Conservation (phyloP, 331 rosid species). For the Rhamnella rubrinervis region DNA sequence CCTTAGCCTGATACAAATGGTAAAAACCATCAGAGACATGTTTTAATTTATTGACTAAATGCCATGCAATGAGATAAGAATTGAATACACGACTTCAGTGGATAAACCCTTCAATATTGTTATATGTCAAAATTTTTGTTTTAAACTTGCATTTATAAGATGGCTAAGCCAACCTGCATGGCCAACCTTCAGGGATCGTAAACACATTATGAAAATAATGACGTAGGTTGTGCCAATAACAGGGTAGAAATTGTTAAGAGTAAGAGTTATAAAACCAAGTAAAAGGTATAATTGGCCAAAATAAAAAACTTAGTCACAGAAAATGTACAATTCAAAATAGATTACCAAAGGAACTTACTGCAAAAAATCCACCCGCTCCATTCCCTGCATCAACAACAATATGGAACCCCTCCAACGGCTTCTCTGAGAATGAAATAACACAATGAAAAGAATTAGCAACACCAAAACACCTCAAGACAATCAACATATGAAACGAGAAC, state of each 20-base stretch:
- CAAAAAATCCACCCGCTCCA: slow-evolving; percentile 95
- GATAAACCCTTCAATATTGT: background rate
- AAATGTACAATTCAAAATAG: slow-evolving; percentile 1
- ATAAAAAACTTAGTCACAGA: slow-evolving; percentile 11
- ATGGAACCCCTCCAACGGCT: slow-evolving; percentile 92
- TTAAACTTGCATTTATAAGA: background rate
- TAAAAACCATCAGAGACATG: slow-evolving; percentile 11
- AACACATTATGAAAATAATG: background rate
- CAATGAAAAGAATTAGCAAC: slow-evolving; percentile 21
- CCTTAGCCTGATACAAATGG: slow-evolving; percentile 65
- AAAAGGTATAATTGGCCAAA: background rate
- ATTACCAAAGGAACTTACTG: slow-evolving; percentile 43
- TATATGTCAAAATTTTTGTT: background rate
- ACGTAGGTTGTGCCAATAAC: background rate
- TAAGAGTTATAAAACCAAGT: background rate
- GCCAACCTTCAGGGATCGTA: background rate
- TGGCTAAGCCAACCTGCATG: background rate
- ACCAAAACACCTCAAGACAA: slow-evolving; percentile 14
- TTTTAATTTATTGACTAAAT: background rate
- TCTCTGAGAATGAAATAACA: slow-evolving; percentile 47
- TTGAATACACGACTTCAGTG: background rate
- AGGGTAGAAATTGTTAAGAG: background rate
- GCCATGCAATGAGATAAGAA: background rate
- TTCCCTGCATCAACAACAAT: slow-evolving; percentile 94
- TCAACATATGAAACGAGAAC: slow-evolving; percentile 9